Evolutionary conservation across 345 rosid genomes (phyloP).

Genomic region (Brassica nigra): DNA sequence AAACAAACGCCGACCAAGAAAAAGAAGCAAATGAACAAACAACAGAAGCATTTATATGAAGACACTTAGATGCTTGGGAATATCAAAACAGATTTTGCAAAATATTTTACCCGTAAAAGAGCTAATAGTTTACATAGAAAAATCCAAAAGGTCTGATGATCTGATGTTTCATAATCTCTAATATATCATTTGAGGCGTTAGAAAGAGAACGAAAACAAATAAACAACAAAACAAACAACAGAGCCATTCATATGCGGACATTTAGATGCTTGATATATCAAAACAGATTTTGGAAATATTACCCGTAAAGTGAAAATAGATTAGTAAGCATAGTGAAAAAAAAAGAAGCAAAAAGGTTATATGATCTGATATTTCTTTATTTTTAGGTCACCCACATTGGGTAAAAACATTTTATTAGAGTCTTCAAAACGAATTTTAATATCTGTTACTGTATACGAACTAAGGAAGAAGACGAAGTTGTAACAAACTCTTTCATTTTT

Average conservation of each 20-base stretch:
- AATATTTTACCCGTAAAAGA: conserved; percentile 28
- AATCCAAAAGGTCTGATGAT: conserved; percentile 3
- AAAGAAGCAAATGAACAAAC: conserved; percentile 15
- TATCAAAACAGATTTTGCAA: conserved; percentile 13
- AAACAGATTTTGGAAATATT: conserved; percentile 10
- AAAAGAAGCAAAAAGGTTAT: not conserved
- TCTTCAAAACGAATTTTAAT: too few relatives aligned
- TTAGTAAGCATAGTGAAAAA: not conserved
- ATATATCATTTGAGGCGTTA: not conserved
- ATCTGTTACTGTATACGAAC: too few relatives aligned
- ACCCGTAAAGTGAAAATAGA: conserved; percentile 16
- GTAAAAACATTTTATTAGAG: too few relatives aligned
- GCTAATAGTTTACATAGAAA: not conserved
- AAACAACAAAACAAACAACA: conserved; percentile 16
- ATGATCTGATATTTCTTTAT: conserved; percentile 1
- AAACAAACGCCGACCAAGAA: conserved; percentile 31
- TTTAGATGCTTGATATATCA: conserved; percentile 9
- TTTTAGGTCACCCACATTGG: too few relatives aligned
- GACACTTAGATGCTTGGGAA: conserved; percentile 15
- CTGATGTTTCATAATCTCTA: not conserved
- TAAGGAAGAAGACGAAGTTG: too few relatives aligned
- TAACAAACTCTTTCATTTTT: too few relatives aligned
- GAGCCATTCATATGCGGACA: conserved; percentile 30
- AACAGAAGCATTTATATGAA: conserved; percentile 29
- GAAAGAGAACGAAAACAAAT: not conserved